A percentile compares a stretch with the other conserved stretches of the same genome.
Evolutionary conservation across 805 yeast genomes (phyloP).

Genomic region (Yamadazyma akitaensis): DNA sequence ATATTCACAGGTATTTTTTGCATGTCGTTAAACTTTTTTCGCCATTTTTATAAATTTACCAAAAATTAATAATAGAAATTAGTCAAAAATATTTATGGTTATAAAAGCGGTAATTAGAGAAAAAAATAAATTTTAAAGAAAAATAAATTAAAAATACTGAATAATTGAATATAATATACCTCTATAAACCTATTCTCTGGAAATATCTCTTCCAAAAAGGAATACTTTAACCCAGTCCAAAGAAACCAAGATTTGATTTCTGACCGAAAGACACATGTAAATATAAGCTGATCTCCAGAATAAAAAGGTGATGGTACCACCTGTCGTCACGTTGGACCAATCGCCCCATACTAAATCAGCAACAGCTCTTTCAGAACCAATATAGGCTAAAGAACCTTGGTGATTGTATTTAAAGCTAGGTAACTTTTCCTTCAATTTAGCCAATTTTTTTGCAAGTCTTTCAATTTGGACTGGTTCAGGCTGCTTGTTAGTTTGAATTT

Average conservation of each 20-base stretch:
- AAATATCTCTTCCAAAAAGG: constrained; percentile 90
- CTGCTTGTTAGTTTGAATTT: constrained; percentile 37
- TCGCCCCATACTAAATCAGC: constrained; percentile 83
- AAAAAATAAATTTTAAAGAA: background rate
- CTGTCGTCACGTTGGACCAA: constrained; percentile 74
- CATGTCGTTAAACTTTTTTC: background rate
- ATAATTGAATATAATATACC: background rate
- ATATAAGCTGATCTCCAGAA: constrained; percentile 96
- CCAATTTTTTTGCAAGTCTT: constrained; percentile 45
- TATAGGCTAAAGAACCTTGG: constrained; percentile 91
- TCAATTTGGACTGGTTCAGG: constrained; percentile 39
- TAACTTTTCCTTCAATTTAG: constrained; percentile 39
- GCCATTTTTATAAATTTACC: background rate
- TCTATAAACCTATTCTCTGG: constrained; percentile 55
- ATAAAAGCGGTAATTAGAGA: background rate
- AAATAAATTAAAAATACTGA: background rate
- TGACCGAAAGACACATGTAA: constrained; percentile 84
- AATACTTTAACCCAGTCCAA: constrained; percentile 88
- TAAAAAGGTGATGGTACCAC: constrained; percentile 83
- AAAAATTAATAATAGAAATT: background rate
- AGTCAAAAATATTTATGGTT: background rate
- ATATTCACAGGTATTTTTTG: background rate
- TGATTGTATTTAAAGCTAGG: constrained; percentile 77
- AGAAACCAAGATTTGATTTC: constrained; percentile 82
- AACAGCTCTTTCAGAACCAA: constrained; percentile 90